A percentile compares a stretch with the other conserved stretches of the same genome.
phyloP scores from a whole-genome alignment of 2,329 filamentous ascomycete species.

The Hymenoscyphus fraxineus region DNA sequence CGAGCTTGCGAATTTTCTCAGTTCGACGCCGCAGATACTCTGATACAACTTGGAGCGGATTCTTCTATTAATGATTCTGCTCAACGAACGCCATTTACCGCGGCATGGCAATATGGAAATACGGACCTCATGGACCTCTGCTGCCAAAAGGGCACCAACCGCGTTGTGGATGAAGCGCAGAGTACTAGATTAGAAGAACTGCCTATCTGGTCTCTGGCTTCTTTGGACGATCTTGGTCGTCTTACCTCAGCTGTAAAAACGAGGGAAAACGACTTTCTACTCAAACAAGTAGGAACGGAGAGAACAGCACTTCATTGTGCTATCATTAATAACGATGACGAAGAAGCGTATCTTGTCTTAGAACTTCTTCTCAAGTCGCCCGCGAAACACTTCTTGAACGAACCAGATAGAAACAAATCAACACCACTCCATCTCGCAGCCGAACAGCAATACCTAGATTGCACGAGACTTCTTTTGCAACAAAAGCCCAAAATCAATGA shows the following conservation, averaged over 20 bases:
- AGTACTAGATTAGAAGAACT: slow-evolving; percentile 4
- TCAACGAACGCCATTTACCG: slow-evolving; percentile 12
- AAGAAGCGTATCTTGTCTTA: slow-evolving; percentile 1
- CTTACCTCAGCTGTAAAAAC: background rate
- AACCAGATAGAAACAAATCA: slow-evolving; percentile 10
- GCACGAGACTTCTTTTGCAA: slow-evolving; percentile 15
- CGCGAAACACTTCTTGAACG: slow-evolving; percentile 4
- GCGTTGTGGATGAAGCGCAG: background rate
- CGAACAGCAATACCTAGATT: slow-evolving; percentile 5
- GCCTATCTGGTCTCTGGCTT: slow-evolving; percentile 19
- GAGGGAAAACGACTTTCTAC: slow-evolving; percentile 3
- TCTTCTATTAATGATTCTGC: slow-evolving; percentile 9
- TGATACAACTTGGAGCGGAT: slow-evolving; percentile 16
- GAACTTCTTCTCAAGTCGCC: slow-evolving; percentile 9
- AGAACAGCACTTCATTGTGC: slow-evolving; percentile 15
- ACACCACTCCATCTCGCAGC: slow-evolving; percentile 22
- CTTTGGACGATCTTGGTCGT: slow-evolving; percentile 1
- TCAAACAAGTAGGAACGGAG: slow-evolving; percentile 16
- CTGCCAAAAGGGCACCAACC: background rate
- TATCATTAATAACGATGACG: background rate
- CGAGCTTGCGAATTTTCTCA: slow-evolving; percentile 12
- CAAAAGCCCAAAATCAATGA: slow-evolving; percentile 14
- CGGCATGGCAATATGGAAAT: slow-evolving; percentile 20
- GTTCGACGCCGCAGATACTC: slow-evolving; percentile 5
- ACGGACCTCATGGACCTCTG: slow-evolving; percentile 12